These are phyloP conservation scores for Didymella keratinophila DNA, from an alignment of 2,329 filamentous ascomycete species.

Conservation along the genomic window DNA sequence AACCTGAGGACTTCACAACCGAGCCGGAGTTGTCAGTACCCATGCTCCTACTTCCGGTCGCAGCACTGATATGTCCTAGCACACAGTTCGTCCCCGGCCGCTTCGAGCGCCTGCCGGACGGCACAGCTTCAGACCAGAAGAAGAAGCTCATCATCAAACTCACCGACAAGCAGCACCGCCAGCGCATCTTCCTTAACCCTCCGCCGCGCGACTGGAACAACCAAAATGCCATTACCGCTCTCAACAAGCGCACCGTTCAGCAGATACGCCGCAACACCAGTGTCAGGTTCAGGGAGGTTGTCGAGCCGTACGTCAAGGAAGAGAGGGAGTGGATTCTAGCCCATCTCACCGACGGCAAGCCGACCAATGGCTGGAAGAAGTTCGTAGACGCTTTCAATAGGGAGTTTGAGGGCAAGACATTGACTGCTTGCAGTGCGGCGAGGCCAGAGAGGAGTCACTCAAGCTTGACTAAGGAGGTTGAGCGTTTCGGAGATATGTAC, in stretches of 20 bases:
- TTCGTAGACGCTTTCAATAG: conserved; percentile 40
- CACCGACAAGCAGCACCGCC: conserved; percentile 29
- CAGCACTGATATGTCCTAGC: conserved; percentile 4
- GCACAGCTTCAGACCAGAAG: conserved; percentile 37
- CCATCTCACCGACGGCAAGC: conserved; percentile 32
- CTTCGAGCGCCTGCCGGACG: conserved; percentile 35
- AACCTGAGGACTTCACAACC: conserved; percentile 25
- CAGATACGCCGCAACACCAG: conserved; percentile 43
- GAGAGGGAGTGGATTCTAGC: conserved; percentile 38
- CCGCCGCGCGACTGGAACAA: conserved; percentile 39
- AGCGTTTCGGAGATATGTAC: conserved; percentile 39
- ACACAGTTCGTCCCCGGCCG: conserved; percentile 40
- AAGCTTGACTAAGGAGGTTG: conserved; percentile 40
- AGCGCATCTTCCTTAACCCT: conserved; percentile 38
- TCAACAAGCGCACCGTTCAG: conserved; percentile 44
- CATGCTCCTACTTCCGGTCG: neutral
- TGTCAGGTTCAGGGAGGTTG: conserved; percentile 35
- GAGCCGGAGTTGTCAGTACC: conserved; percentile 26
- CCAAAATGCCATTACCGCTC: conserved; percentile 36
- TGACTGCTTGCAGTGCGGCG: conserved; percentile 10
- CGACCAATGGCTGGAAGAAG: conserved; percentile 31
- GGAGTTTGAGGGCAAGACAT: conserved; percentile 28
- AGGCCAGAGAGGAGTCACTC: conserved; percentile 33
- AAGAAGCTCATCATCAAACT: conserved; percentile 39
- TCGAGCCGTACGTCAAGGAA: conserved; percentile 30